Percentiles rank a stretch among this genome's conserved stretches.
These are phyloP conservation scores for Podospora bellae-mahoneyi DNA, from an alignment of 495 filamentous ascomycete species.

Conservation along the genomic window DNA sequence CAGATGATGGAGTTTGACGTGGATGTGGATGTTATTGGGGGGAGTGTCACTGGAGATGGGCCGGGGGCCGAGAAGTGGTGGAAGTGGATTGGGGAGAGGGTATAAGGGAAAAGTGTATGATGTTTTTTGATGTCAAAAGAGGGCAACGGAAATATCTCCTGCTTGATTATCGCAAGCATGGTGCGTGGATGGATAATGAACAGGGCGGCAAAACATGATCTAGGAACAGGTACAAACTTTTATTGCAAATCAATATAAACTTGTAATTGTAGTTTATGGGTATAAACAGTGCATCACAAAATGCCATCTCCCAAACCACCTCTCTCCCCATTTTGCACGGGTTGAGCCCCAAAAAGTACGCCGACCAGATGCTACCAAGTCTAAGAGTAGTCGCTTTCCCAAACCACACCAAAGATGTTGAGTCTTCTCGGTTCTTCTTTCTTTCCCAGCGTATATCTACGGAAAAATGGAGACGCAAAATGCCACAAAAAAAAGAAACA, in stretches of 20 bases:
- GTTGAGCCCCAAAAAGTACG: slow-evolving; percentile 25
- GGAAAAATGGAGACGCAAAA: slow-evolving; percentile 2
- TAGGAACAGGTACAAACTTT: not conserved
- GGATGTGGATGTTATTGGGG: slow-evolving; percentile 72
- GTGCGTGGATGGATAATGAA: not conserved
- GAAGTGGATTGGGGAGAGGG: slow-evolving; percentile 66
- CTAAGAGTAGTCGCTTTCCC: slow-evolving; percentile 4
- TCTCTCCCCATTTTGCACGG: slow-evolving; percentile 26
- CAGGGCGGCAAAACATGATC: slow-evolving; percentile 3
- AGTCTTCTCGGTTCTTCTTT: slow-evolving; percentile 25
- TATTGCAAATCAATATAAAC: slow-evolving; percentile 7
- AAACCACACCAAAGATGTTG: slow-evolving; percentile 22
- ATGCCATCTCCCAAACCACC: slow-evolving; percentile 10
- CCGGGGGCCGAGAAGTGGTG: slow-evolving; percentile 77
- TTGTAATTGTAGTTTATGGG: slow-evolving; percentile 8
- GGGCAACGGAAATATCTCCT: not conserved
- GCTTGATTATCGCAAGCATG: slow-evolving; percentile 9
- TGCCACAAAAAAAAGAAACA: slow-evolving; percentile 5
- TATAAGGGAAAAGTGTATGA: slow-evolving; percentile 11
- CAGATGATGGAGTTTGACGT: slow-evolving; percentile 81
- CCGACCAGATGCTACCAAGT: slow-evolving; percentile 7
- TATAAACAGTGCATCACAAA: slow-evolving; percentile 17
- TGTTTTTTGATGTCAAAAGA: not conserved
- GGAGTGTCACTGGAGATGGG: slow-evolving; percentile 70
- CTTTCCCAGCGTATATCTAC: not conserved